A percentile compares a stretch with the other conserved stretches of the same genome.
Evolutionary conservation across 495 filamentous ascomycete genomes (phyloP).

Genomic region (Hapsidospora chrysogenum): DNA sequence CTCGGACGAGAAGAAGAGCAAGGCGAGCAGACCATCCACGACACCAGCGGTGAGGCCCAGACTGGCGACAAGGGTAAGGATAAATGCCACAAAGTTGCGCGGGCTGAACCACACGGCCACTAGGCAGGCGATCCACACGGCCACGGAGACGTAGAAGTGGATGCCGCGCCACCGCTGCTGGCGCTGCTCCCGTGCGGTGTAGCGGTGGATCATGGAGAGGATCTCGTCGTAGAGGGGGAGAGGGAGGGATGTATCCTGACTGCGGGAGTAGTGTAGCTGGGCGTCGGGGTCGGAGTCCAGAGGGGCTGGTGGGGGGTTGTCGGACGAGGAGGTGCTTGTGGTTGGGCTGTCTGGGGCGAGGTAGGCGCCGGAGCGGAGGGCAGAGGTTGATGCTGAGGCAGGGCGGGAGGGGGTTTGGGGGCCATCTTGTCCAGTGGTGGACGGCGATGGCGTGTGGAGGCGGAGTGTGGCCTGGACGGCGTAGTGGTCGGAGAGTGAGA

Average conservation of each 20-base stretch:
- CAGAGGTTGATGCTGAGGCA: background rate
- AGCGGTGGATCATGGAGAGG: conserved; percentile 44
- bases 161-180: conserved; percentile 53
- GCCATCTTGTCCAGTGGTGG: no score
- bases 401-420: no score
- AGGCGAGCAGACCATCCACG: conserved; percentile 69
- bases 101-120: conserved; percentile 76
- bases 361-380: conserved; percentile 1
- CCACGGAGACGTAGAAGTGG: conserved; percentile 54
- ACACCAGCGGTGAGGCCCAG: conserved; percentile 59
- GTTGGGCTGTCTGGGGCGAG: background rate
- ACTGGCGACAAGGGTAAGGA: conserved; percentile 61
- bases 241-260: conserved; percentile 9
- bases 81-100: conserved; percentile 58
- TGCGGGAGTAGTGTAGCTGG: conserved; percentile 6
- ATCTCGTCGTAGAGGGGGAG: conserved; percentile 53
- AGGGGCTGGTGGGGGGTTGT: conserved; percentile 24
- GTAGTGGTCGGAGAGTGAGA: conserved; percentile 88
- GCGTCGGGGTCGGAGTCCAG: conserved; percentile 12
- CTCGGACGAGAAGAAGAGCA: conserved; percentile 73
- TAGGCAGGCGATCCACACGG: conserved; percentile 52
- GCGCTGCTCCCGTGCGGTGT: conserved; percentile 45
- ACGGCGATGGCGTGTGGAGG: conserved; percentile 13
- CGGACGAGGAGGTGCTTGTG: conserved; percentile 1
- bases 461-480: conserved; percentile 55